phyloP scores from a whole-genome alignment of 306 rosid species.

The Gleditsia sinensis region DNA sequence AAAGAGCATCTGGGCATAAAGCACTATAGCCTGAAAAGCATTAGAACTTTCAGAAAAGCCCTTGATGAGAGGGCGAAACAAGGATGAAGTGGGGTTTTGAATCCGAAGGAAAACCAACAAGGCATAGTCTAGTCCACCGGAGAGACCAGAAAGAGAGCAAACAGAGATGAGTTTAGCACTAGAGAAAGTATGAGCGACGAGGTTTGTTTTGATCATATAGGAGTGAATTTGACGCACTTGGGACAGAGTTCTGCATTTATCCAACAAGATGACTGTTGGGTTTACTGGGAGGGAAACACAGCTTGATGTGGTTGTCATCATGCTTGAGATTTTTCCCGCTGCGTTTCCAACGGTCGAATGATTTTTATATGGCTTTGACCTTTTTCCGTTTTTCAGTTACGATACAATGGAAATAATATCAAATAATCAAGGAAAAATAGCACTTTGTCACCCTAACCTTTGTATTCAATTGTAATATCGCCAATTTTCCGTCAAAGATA shows the following conservation, averaged over 20 bases:
- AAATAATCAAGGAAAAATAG: too few relatives aligned
- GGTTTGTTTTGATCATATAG: slow-evolving; percentile 55
- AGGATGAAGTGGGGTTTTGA: slow-evolving; percentile 35
- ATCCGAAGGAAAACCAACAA: slow-evolving; percentile 27
- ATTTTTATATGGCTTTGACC: not conserved
- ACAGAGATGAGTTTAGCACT: slow-evolving; percentile 39
- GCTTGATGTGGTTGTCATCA: slow-evolving; percentile 26
- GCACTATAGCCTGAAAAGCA: slow-evolving; percentile 44
- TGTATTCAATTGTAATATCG: too few relatives aligned
- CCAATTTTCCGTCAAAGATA: too few relatives aligned
- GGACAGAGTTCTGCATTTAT: slow-evolving; percentile 45
- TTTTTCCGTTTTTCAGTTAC: not conserved
- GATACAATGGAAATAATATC: too few relatives aligned
- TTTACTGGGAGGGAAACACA: slow-evolving; percentile 8
- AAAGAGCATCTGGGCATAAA: slow-evolving; percentile 46
- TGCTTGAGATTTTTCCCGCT: slow-evolving; percentile 5
- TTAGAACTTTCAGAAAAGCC: slow-evolving; percentile 35
- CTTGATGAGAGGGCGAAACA: slow-evolving; percentile 38
- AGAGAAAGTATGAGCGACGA: slow-evolving; percentile 37
- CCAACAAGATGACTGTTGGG: slow-evolving; percentile 34
- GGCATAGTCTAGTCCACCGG: slow-evolving; percentile 40
- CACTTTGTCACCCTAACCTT: too few relatives aligned
- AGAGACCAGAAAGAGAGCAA: slow-evolving; percentile 15
- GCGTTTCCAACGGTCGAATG: not conserved
- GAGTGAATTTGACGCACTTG: slow-evolving; percentile 58